Conservation (phyloP, 345 rosid genomes). For the Luvunga scandens region DNA sequence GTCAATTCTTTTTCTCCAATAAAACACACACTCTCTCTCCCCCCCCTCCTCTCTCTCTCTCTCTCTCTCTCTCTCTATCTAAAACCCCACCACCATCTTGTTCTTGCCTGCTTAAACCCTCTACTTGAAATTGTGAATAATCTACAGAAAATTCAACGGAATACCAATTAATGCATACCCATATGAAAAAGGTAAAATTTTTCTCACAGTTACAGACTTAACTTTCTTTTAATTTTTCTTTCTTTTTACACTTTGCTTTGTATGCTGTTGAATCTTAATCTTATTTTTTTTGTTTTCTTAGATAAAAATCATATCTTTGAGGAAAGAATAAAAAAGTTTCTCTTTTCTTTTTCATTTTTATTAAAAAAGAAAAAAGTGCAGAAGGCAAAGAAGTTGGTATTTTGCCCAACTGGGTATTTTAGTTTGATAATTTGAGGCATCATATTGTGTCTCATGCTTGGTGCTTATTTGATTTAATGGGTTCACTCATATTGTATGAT, state of each 20-base stretch:
- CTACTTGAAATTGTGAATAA: background rate
- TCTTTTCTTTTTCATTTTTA: background rate
- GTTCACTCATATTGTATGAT: background rate
- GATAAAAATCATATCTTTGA: background rate
- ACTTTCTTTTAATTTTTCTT: background rate
- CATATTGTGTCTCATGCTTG: background rate
- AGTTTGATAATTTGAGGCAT: background rate
- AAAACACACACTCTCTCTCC: background rate
- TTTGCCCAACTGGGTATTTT: background rate
- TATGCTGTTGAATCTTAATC: background rate
- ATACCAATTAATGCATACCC: background rate
- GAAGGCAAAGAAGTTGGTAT: background rate
- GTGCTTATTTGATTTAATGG: background rate
- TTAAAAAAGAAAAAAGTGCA: background rate
- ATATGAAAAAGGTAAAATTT: slow-evolving; percentile 3
- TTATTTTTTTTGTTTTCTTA: background rate
- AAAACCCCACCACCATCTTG: background rate
- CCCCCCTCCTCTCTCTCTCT: background rate
- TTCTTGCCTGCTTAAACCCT: background rate
- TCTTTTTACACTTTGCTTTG: background rate
- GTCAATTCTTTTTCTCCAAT: background rate
- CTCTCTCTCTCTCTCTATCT: background rate
- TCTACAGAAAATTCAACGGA: background rate
- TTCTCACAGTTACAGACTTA: background rate
- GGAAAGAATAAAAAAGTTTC: background rate